A percentile compares a stretch with the other conserved stretches of the same genome.
phyloP scores from a whole-genome alignment of 352 stramenopile genomes.

The Phytophthora pisi region DNA sequence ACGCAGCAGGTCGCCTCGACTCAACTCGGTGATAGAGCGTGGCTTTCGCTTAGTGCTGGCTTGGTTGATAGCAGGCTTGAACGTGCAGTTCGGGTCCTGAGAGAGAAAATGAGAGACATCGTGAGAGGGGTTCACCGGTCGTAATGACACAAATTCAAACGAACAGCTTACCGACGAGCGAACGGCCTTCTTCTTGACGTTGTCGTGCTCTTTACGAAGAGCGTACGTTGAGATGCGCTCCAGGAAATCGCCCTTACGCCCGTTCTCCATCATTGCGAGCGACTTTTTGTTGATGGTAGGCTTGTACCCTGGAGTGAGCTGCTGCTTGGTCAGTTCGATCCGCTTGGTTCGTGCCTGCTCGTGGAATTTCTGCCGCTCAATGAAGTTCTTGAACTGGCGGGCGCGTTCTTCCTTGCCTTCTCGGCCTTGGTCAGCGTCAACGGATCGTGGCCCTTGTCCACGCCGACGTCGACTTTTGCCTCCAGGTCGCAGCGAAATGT shows the following conservation, averaged over 20 bases:
- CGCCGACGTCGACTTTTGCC: slow-evolving; percentile 19
- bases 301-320: slow-evolving; percentile 61
- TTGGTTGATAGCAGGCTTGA: slow-evolving; percentile 84
- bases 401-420: slow-evolving; percentile 59
- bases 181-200: slow-evolving; percentile 77
- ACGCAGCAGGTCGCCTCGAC: slow-evolving; percentile 74
- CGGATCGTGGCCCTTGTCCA: slow-evolving; percentile 56
- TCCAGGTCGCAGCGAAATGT: slow-evolving; percentile 50
- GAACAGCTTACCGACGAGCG: slow-evolving; percentile 49
- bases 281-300: slow-evolving; percentile 86
- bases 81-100: slow-evolving; percentile 85
- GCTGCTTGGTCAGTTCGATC: slow-evolving; percentile 67
- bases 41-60: slow-evolving; percentile 63
- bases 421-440: slow-evolving; percentile 44
- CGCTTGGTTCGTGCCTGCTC: slow-evolving; percentile 70
- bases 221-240: slow-evolving; percentile 80
- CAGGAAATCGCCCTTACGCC: slow-evolving; percentile 81
- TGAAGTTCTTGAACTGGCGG: slow-evolving; percentile 67
- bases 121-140: not conserved
- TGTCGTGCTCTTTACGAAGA: slow-evolving; percentile 79
- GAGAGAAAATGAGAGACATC: not conserved
- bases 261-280: slow-evolving; percentile 80
- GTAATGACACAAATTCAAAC: not conserved
- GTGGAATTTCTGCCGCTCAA: slow-evolving; percentile 78
- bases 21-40: slow-evolving; percentile 81